Base-by-base conservation (phyloP, 257 asterid genomes). In the Nicotiana obtusifolia region DNA sequence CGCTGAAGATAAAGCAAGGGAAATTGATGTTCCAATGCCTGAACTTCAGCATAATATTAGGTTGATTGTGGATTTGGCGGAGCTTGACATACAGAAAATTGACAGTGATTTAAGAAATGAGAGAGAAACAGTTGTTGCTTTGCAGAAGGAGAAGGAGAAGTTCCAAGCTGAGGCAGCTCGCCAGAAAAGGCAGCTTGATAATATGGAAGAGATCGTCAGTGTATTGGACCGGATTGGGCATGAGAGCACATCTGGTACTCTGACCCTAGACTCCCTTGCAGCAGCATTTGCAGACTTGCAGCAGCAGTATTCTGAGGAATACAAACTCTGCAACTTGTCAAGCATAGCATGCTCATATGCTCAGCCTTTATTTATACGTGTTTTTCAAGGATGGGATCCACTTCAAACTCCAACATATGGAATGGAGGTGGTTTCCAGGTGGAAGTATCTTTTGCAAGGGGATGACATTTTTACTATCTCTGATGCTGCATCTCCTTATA, bases 11-110 rank as follows among this genome's bases (percentile, higher is more conserved):
- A 83, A 73, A 84, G 91, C 93, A 28, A 85, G 93, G 87, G 94
- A 91, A 77, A 87, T 88, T 75, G 89, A 89, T 75, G 86, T 92
- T 64, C 97, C 97, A 16, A 94, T 94, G 98, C 97, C 97, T 6
- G 97, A 94, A 79, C 96, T 94, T 84, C 97, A 92, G 88, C 94
- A 94, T 86, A 94, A 93, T 83, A 67, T 93, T 37, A 91, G 86
- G 76, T 82, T 92, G 89, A 88, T 93, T 35, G 90, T 93, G 71
- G 96, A 92, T 85, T 71, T 88, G 80, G 91, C 87, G 7, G 97
- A 93, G 87, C 89, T 87, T 65, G 97, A 93, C 84, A 91, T 93
- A 62, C 93, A 93, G 85, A 94, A 89, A 86, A 80, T 93, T 24
- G 97, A 92, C 76, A 82, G 86, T 54, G 95, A 90, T 85, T 88